Percentiles rank a stretch among this genome's conserved stretches.
phyloP scores from a whole-genome alignment of 2,329 filamentous ascomycete genomes.

The Claviceps monticola region DNA sequence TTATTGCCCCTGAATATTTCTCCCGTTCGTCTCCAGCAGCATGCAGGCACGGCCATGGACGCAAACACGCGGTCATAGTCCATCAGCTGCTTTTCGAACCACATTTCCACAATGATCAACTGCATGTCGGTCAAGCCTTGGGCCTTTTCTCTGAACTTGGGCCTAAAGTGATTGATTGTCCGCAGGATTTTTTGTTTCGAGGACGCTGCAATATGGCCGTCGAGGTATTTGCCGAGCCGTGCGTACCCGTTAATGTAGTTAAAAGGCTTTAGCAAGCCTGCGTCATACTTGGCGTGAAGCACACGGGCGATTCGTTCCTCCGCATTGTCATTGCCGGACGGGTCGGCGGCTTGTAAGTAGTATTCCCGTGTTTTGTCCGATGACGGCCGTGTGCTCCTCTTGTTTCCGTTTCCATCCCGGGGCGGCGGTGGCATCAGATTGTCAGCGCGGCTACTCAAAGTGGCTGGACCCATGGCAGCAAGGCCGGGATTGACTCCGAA shows the following conservation, averaged over 20 bases:
- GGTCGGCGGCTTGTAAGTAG: conserved; percentile 93
- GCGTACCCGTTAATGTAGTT: conserved; percentile 97
- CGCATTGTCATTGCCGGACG: conserved; percentile 68
- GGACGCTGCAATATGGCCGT: conserved; percentile 65
- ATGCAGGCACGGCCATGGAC: conserved; percentile 96
- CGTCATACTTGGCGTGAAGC: conserved; percentile 89
- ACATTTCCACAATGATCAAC: conserved; percentile 93
- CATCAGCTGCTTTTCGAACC: conserved; percentile 94
- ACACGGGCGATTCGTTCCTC: conserved; percentile 94
- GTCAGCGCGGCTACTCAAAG: conserved; percentile 11
- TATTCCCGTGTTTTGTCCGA: conserved; percentile 75
- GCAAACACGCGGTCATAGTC: conserved; percentile 98
- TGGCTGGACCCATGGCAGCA: conserved; percentile 10
- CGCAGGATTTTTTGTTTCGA: conserved; percentile 85
- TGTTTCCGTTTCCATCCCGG: conserved; percentile 37
- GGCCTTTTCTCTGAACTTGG: conserved; percentile 91
- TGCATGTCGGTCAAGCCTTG: conserved; percentile 87
- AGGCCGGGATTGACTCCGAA: conserved; percentile 29
- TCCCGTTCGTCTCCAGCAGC: conserved; percentile 90
- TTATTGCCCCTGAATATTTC: conserved; percentile 97
- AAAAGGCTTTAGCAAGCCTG: conserved; percentile 87
- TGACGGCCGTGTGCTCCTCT: conserved; percentile 50
- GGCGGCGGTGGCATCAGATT: conserved; percentile 35
- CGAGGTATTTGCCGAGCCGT: conserved; percentile 79
- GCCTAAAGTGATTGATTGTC: conserved; percentile 83